phyloP scores from a whole-genome alignment of 305 asterid genomes.

The Fraxinus xanthoxyloides region DNA sequence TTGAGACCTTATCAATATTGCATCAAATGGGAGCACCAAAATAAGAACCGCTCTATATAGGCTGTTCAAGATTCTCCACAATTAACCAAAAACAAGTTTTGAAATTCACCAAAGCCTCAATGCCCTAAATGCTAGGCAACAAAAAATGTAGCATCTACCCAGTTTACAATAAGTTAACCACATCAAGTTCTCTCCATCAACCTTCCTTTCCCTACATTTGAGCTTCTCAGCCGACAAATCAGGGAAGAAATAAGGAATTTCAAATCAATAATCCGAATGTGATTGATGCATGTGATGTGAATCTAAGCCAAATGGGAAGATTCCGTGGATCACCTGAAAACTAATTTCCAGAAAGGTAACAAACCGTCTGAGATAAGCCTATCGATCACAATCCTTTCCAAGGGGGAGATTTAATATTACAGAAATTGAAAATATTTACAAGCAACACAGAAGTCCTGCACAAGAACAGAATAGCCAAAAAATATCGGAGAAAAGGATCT shows the following conservation, averaged over 20 bases:
- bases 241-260: not conserved
- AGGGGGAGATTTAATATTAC: not conserved
- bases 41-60: not conserved
- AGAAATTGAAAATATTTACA: not conserved
- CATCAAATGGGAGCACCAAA: not conserved
- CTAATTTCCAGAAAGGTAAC: not conserved
- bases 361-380: not conserved
- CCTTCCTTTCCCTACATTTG: not conserved
- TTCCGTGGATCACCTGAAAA: not conserved
- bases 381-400: not conserved
- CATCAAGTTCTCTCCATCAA: not conserved
- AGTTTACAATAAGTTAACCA: not conserved
- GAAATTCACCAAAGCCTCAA: not conserved
- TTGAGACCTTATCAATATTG: not conserved
- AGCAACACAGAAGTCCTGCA: not conserved
- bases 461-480: not conserved
- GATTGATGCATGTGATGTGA: not conserved
- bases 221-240: not conserved
- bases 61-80: not conserved
- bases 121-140: not conserved
- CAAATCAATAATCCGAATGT: not conserved
- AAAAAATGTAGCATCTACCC: not conserved
- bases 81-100: not conserved
- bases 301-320: not conserved
- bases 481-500: not conserved